Base-by-base conservation (phyloP, 129 eudicot species). In the Lonicera japonica region DNA sequence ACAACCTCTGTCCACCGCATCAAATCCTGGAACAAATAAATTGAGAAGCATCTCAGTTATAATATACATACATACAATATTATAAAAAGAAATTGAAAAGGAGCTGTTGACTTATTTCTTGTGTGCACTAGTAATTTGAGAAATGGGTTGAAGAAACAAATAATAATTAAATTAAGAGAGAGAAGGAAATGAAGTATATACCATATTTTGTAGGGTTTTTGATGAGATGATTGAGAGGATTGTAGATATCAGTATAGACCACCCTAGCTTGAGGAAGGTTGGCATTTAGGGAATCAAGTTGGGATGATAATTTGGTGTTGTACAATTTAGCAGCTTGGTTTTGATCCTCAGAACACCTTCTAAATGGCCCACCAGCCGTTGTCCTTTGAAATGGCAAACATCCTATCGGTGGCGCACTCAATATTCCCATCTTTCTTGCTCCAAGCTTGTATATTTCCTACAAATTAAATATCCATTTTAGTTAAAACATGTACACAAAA, bases 351-450 rank as follows among this genome's bases (percentile, higher is more conserved):
- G 74, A 70, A 52, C 90, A 83, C 1, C 8, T 54, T 13, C 83
- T 73, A 7, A 0, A 8, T 9, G 23, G 5, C 1, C 80, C 80
- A 4, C 86, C 86, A 0, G 60, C 75, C 0, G 76, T 51, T 9
- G 86, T 83, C 66, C 90, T 73, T 57, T 76, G 81, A 21, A 68
- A 48, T 41, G 90, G 90, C 62, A 88, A 50, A 54, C 96, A 88
- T 29, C 82, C 82, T 8, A 77, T 43, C 48, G 82, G 74, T 15
- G 82, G 82, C 56, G 59, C 69, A 56, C 82, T 68, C 39, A 55
- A 34, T 50, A 71, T 56, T 54, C 54, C 70, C 0, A 77, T 63
- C 64, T 70, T 56, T 77, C 71, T 56, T 13, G 82, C 67, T 67
- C 82, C 82, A n/a, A 77, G 67, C 25, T 63, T 25, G n/a, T 71